Evolutionary conservation across 2,329 filamentous ascomycete genomes (phyloP).

Genomic region (Hyphodiscus sp.): DNA sequence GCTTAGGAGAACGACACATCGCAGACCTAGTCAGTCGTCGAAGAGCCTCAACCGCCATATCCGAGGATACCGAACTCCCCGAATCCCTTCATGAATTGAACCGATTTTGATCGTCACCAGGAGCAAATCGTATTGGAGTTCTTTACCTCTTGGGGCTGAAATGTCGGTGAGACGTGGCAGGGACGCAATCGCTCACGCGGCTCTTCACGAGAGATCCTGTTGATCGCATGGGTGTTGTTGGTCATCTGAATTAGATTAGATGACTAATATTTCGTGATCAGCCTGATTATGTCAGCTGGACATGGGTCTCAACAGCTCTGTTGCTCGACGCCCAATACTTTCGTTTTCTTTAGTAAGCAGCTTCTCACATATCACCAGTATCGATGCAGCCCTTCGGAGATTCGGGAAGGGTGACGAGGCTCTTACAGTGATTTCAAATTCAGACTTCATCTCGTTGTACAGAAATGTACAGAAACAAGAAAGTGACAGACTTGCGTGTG

Average conservation of each 20-base stretch:
- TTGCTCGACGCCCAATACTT: too few relatives aligned
- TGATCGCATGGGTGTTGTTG: too few relatives aligned
- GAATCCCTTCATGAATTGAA: neutral
- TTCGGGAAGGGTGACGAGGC: neutral
- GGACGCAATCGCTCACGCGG: neutral
- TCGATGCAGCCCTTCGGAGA: neutral
- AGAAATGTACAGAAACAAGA: neutral
- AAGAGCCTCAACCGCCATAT: neutral
- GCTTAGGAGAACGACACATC: neutral
- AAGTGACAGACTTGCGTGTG: neutral
- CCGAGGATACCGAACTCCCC: neutral
- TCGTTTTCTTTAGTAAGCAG: too few relatives aligned
- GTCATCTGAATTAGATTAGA: too few relatives aligned
- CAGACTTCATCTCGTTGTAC: neutral
- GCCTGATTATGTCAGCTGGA: neutral
- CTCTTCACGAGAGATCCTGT: too few relatives aligned
- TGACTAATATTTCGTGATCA: neutral
- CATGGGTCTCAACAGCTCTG: neutral
- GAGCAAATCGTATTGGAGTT: neutral
- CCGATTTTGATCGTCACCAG: too few relatives aligned
- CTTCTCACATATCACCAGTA: too few relatives aligned
- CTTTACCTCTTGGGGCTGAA: neutral
- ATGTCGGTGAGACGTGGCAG: neutral
- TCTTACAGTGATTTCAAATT: neutral
- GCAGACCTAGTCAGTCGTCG: neutral